Evolutionary conservation across 192 early-diverging fungal species (phyloP).

Genomic region (Coemansia sp.): DNA sequence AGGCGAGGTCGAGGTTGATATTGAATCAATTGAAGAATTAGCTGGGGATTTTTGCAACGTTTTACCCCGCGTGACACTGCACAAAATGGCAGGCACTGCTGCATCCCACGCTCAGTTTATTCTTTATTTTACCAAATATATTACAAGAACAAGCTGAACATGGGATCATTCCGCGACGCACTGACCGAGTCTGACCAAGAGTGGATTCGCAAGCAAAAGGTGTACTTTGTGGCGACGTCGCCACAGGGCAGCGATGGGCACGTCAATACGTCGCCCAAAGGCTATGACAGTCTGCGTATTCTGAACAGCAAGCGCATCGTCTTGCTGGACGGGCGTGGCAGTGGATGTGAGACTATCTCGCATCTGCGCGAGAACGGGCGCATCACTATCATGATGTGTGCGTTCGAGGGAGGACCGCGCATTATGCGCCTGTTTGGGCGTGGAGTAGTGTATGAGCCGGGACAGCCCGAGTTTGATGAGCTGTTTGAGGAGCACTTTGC

Average conservation of each 20-base stretch:
- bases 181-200: slow-evolving; percentile 47
- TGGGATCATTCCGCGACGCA: slow-evolving; percentile 55
- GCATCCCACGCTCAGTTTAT: neutral
- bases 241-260: slow-evolving; percentile 53
- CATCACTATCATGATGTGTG: slow-evolving; percentile 65
- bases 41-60: too few relatives aligned
- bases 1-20: too few relatives aligned
- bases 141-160: slow-evolving; percentile 6
- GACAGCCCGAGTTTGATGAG: slow-evolving; percentile 47
- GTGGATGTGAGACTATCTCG: slow-evolving; percentile 61
- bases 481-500: slow-evolving; percentile 53
- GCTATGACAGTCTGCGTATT: slow-evolving; percentile 59
- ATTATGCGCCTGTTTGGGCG: slow-evolving; percentile 65
- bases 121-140: neutral
- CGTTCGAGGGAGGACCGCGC: slow-evolving; percentile 63
- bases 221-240: slow-evolving; percentile 62
- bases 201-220: slow-evolving; percentile 60
- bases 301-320: slow-evolving; percentile 39
- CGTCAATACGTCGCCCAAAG: slow-evolving; percentile 64
- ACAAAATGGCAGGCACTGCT: neutral
- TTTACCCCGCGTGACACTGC: neutral
- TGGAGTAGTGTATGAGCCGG: slow-evolving; percentile 54
- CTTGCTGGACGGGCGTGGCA: slow-evolving; percentile 45
- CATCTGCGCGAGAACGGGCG: slow-evolving; percentile 65
- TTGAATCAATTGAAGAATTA: too few relatives aligned